Conservation (phyloP, 2,329 filamentous ascomycete species). For the Paecilomyces sp. region DNA sequence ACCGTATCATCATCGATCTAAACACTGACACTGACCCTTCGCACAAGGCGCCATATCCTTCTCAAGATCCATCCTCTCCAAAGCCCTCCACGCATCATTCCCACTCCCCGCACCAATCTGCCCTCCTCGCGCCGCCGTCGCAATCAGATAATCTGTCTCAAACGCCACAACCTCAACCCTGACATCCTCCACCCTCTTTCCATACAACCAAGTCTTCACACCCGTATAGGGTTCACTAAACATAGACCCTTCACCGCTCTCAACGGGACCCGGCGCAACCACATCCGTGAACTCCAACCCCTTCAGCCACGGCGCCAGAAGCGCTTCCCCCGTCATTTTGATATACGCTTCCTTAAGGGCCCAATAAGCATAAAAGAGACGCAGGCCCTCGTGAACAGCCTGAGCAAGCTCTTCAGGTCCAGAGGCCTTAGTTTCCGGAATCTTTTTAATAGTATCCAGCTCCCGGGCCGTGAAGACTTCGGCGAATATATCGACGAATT, state of each 20-base stretch:
- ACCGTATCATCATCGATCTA: slow-evolving; percentile 5
- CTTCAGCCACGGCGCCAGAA: slow-evolving; percentile 55
- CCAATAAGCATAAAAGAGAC: slow-evolving; percentile 59
- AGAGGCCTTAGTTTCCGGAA: not conserved
- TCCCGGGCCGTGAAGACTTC: slow-evolving; percentile 54
- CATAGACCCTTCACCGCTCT: not conserved
- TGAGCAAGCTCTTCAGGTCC: slow-evolving; percentile 28
- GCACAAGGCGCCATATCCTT: slow-evolving; percentile 37
- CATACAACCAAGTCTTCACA: slow-evolving; percentile 45
- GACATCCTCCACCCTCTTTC: slow-evolving; percentile 43
- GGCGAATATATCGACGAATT: slow-evolving; percentile 54
- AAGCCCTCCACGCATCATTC: slow-evolving; percentile 29
- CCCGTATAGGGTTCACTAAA: slow-evolving; percentile 33
- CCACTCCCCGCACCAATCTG: slow-evolving; percentile 18
- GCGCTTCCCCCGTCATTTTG: slow-evolving; percentile 58
- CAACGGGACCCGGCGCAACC: slow-evolving; percentile 35
- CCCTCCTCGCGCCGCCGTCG: slow-evolving; percentile 44
- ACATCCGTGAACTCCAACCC: slow-evolving; percentile 56
- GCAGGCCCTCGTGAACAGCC: slow-evolving; percentile 49
- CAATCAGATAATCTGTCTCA: slow-evolving; percentile 53
- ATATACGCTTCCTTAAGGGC: slow-evolving; percentile 61
- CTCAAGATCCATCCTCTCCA: slow-evolving; percentile 41
- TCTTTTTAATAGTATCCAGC: slow-evolving; percentile 46
- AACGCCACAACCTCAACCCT: slow-evolving; percentile 52
- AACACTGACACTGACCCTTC: slow-evolving; percentile 28